Base-by-base conservation (phyloP, 2,329 filamentous ascomycete genomes). In the Penicillium sp. region DNA sequence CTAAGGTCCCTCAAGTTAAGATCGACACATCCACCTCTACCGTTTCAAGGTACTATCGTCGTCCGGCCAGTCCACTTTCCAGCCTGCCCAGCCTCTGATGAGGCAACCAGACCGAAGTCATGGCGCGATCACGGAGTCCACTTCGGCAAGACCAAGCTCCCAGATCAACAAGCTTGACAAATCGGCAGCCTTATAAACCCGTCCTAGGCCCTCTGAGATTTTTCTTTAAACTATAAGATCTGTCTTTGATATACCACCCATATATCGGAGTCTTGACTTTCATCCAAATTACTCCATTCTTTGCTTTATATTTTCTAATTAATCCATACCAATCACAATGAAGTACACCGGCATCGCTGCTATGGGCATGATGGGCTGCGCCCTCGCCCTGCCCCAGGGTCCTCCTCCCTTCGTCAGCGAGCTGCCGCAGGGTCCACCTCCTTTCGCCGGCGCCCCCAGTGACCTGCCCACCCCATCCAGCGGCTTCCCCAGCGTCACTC, bases 361-460 rank as follows among this genome's bases (percentile, higher is more conserved):
- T 25, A 53, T 65, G 59, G 60, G 63, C 43, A 58, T 66, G 58
- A 60, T 65, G 63, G 59, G 63, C 58, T 65, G 63, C 29, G 63
- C 62, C 63, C 60, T 66, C 53, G 64, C 64, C 50, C 48, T 62
- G 2, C 62, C 62, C 40, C 60, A 64, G 27, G 55, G 49, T 15
- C 34, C 50, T 46, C 47, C 55, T n/a, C 43, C 39, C 6, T 27
- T 40, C 38, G 10, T 13, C 19, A 3, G 4, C n/a, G 36, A 38
- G n/a, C 39, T 40, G 39, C 39, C 39, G 6, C 39, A 40, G 39
- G 38, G 38, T 31, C 29, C 33, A 33, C 31, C 44, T 11, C 47
- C 46, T 29, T 53, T 50, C 39, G 6, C 25, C 11, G 34, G 50
- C 9, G 5, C 39, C 23, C 53, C 46, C 9, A 25, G 43, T 33